Base-by-base conservation (phyloP, 2,329 filamentous ascomycete species). In the Fusarium metavorans region DNA sequence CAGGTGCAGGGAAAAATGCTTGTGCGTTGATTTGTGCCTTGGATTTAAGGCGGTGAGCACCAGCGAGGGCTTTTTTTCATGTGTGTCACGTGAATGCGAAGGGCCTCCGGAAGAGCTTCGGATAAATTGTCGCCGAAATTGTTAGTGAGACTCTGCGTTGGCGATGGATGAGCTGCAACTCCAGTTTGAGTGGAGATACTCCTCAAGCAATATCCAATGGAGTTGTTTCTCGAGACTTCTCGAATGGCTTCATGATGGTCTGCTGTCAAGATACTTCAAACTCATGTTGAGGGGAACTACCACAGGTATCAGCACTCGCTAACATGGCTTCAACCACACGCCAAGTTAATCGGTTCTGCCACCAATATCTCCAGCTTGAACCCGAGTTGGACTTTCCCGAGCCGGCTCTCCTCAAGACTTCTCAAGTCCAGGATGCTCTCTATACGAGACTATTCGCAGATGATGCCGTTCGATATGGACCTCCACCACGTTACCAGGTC, bases 301-400 rank as follows among this genome's bases (percentile, higher is more conserved):
- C 62, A 32, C 20, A 48, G 56, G 4, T n/a, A 20, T 14, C 23
- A 61, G 25, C 27, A 41, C 18, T 41, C 30, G 35, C 2, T 39
- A 76, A 63, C 7, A 75, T 78, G 72, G 43, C 74, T 13, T 73
- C 68, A 11, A 74, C 64, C 63, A 62, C 57, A 57, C 68, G 60
- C 32, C 73, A 80, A 23, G 80, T 86, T 56, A 77, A 82, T 69
- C 88, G 90, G 20, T 91, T 95, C 80, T 92, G 90, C 75, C 88
- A 89, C 71, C 95, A 98, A 80, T 97, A 94, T 80, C 88, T 96
- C 37, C 95, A 98, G 81, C 85, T 95, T 3, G 91, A 95, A 56
- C 84, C 86, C 1, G 81, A 86, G 9, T 85, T 96, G 39, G 87
- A 89, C 57, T 93, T 92, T 81, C 95, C 95, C 1, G 83, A 88